Conservation (phyloP, 768 basidiomycete species). For the Paxillus involutus region DNA sequence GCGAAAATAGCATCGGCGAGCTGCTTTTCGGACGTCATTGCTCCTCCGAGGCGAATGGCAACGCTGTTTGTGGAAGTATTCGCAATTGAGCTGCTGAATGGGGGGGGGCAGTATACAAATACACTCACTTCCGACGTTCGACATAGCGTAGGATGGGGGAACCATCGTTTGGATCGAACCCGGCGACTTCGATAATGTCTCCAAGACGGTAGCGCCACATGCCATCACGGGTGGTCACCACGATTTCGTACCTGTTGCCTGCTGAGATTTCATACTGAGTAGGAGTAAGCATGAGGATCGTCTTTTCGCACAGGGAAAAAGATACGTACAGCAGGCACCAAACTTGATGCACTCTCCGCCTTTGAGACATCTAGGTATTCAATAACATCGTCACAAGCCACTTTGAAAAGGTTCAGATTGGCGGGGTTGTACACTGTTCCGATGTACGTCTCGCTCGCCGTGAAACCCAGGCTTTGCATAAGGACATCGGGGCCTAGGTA, state of each 20-base stretch:
- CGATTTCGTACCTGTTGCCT: slow-evolving; percentile 17
- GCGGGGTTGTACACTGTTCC: slow-evolving; percentile 8
- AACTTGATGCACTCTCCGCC: slow-evolving; percentile 12
- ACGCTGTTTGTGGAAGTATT: not conserved
- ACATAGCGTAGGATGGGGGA: slow-evolving; percentile 19
- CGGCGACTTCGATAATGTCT: slow-evolving; percentile 17
- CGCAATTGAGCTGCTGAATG: not conserved
- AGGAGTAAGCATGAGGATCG: not conserved
- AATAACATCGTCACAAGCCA: slow-evolving; percentile 13
- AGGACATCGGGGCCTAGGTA: slow-evolving; percentile 15
- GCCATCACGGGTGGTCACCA: slow-evolving; percentile 19
- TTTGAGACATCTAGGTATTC: slow-evolving; percentile 17
- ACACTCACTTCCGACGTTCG: slow-evolving; percentile 17
- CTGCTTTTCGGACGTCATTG: slow-evolving; percentile 11
- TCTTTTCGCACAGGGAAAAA: not conserved
- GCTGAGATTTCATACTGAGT: slow-evolving; percentile 13
- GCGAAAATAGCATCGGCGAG: slow-evolving; percentile 12
- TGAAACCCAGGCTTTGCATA: slow-evolving; percentile 15
- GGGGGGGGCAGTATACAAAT: not conserved
- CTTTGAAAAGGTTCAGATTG: slow-evolving; percentile 16
- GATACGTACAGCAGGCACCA: slow-evolving; percentile 11
- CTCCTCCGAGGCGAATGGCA: slow-evolving; percentile 1
- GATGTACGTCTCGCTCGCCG: slow-evolving; percentile 16
- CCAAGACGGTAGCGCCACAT: slow-evolving; percentile 26
- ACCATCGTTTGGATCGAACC: slow-evolving; percentile 19